Evolutionary conservation across 441 rosid genomes (phyloP), one percentile per base, ranked within the genome.

Genomic region (Bocquillonia castaneifolia): DNA sequence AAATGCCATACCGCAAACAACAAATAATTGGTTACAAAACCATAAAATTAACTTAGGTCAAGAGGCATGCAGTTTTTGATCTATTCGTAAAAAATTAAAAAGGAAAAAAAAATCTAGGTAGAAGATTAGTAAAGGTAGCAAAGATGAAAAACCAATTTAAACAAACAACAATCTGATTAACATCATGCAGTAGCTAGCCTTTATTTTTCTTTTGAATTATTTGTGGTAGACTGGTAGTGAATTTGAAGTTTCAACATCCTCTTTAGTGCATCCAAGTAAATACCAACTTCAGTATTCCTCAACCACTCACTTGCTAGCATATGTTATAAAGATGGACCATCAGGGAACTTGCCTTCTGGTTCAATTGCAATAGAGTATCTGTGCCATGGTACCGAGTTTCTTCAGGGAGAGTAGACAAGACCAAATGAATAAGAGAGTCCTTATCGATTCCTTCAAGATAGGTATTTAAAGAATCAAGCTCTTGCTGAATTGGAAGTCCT

Each of bases 401-500:
- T 77, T 92, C 93, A 1, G 98, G 98, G 73, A 95, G 91, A 71
- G 97, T 87, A 51, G 92, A 85, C 57, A 95, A 70, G 53, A 95
- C 96, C 85, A 92, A 77, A 76, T 82, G 91, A 69, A 92, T 73
- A 58, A 85, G 79, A 8, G 92, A 86, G 71, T 89, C 93, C 70
- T 90, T 84, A 36, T 90, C 86, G 68, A 76, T 72, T 57, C 90
- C 97, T 68, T 92, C 87, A 61, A 92, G 84, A 69, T 84, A 79
- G 53, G 76, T 74, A 69, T 79, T 84, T 66, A 95, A 79, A 69
- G 81, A 76, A 75, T 82, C 85, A 37, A 92, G 80, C 77, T 92
- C 98, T 74, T 86, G 83, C 72, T 86, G 86, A 78, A 92, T 84
- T 64, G 99, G 98, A 32, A 88, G 84, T 64, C 99, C 99, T 81